phyloP scores from a whole-genome alignment of 1,284 basidiomycete species.

The Athelia sp. region DNA sequence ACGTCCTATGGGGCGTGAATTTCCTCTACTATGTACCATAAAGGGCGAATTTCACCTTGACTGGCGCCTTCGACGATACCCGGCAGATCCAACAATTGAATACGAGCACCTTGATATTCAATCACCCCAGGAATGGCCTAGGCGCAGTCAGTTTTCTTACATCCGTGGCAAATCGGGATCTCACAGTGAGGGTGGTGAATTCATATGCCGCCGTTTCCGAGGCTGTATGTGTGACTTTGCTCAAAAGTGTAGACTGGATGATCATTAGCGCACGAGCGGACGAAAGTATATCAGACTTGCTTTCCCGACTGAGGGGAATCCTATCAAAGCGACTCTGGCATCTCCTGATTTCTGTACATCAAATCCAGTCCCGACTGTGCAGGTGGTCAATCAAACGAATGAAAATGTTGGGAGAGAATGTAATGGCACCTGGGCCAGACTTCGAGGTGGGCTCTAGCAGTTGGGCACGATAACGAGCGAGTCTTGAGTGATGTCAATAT shows the following conservation, averaged over 20 bases:
- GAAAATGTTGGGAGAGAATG: too few relatives aligned
- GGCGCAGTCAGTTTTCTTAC: slow-evolving; percentile 1
- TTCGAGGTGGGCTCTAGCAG: slow-evolving; percentile 83
- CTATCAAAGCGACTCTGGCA: slow-evolving; percentile 90
- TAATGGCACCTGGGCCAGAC: slow-evolving; percentile 52
- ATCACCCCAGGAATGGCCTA: slow-evolving; percentile 93
- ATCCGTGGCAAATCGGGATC: slow-evolving; percentile 16
- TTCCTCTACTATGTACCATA: slow-evolving; percentile 2
- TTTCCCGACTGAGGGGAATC: slow-evolving; percentile 94
- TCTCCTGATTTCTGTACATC: slow-evolving; percentile 95
- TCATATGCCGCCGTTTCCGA: slow-evolving; percentile 93
- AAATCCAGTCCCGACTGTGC: slow-evolving; percentile 69
- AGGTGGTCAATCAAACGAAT: too few relatives aligned
- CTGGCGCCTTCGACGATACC: slow-evolving; percentile 98
- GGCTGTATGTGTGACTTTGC: slow-evolving; percentile 88
- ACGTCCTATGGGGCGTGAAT: slow-evolving; percentile 44
- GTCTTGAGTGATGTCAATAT: slow-evolving; percentile 13
- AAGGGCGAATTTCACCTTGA: too few relatives aligned
- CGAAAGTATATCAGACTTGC: slow-evolving; percentile 30
- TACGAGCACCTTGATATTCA: slow-evolving; percentile 89
- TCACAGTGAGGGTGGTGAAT: slow-evolving; percentile 87
- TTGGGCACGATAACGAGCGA: slow-evolving; percentile 89
- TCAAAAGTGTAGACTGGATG: slow-evolving; percentile 83
- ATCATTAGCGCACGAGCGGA: slow-evolving; percentile 5
- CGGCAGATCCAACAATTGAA: slow-evolving; percentile 93